Conservation (phyloP, 345 rosid genomes). For the Toxicodendron radicans region DNA sequence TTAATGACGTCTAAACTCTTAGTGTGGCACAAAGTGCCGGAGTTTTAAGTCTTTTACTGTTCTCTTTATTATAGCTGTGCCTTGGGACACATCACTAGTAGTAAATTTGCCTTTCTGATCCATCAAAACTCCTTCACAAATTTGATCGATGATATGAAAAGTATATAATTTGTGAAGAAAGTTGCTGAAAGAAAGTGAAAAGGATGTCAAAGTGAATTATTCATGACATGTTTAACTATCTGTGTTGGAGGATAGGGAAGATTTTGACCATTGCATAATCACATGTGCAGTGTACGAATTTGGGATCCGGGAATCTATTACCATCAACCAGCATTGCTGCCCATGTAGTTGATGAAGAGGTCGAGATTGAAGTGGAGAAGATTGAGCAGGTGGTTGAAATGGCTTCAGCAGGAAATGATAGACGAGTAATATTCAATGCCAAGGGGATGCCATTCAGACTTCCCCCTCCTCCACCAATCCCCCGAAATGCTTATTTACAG, state of each 20-base stretch:
- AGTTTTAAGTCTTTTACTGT: not conserved
- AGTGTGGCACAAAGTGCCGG: not conserved
- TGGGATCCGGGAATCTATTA: conserved; percentile 30
- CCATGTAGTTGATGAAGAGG: conserved; percentile 45
- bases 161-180: not conserved
- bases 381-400: conserved; percentile 37
- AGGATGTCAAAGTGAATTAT: not conserved
- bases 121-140: not conserved
- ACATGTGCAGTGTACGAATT: conserved; percentile 36
- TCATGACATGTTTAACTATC: not conserved
- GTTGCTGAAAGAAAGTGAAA: not conserved
- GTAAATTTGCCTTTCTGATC: not conserved
- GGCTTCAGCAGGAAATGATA: conserved; percentile 22
- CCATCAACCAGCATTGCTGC: conserved; percentile 80
- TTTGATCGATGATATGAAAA: not conserved
- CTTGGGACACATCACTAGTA: not conserved
- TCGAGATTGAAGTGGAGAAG: conserved; percentile 55
- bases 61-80: not conserved
- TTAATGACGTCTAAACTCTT: not conserved
- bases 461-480: conserved; percentile 49
- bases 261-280: not conserved
- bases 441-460: conserved; percentile 42
- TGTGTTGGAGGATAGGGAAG: not conserved
- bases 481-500: conserved; percentile 42
- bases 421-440: conserved; percentile 3